A percentile compares a stretch with the other conserved stretches of the same genome.
These are phyloP conservation scores for Cyathus striatus DNA, from an alignment of 768 basidiomycete species.

Conservation along the genomic window DNA sequence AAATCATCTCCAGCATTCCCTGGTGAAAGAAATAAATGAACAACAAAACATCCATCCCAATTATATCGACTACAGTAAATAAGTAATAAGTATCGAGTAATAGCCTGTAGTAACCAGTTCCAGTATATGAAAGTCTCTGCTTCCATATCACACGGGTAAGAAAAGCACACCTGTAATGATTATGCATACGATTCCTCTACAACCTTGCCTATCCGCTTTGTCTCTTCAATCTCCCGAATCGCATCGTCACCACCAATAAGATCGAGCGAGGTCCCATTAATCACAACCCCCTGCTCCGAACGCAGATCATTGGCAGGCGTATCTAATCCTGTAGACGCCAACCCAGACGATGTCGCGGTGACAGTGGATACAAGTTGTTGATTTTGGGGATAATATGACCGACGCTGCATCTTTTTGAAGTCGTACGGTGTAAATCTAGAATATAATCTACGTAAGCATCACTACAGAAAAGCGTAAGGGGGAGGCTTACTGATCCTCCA, in stretches of 20 bases:
- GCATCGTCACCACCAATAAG: too few species aligned
- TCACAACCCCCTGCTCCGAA: slow-evolving; percentile 33
- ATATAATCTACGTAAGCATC: slow-evolving; percentile 1
- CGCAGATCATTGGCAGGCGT: slow-evolving; percentile 58
- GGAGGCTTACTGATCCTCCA: slow-evolving; percentile 89
- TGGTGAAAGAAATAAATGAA: too few species aligned
- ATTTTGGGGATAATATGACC: slow-evolving; percentile 87
- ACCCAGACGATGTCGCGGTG: slow-evolving; percentile 67
- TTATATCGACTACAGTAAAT: too few species aligned
- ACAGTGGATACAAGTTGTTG: slow-evolving; percentile 69
- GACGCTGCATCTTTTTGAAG: slow-evolving; percentile 85
- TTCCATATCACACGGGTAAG: too few species aligned
- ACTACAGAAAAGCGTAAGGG: slow-evolving; percentile 4
- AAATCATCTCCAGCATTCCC: too few species aligned
- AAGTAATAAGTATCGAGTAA: too few species aligned
- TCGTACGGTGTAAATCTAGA: slow-evolving; percentile 86
- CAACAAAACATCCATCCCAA: too few species aligned
- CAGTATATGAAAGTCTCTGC: too few species aligned
- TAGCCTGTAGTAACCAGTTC: too few species aligned
- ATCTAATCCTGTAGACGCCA: slow-evolving; percentile 66
- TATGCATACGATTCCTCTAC: slow-evolving; percentile 50
- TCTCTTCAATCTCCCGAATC: too few species aligned
- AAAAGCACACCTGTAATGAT: slow-evolving; percentile 4
- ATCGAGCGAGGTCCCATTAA: too few species aligned
- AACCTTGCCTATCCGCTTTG: slow-evolving; percentile 33